Base-by-base conservation (phyloP, 345 rosid genomes). In the Brassica nigra region DNA sequence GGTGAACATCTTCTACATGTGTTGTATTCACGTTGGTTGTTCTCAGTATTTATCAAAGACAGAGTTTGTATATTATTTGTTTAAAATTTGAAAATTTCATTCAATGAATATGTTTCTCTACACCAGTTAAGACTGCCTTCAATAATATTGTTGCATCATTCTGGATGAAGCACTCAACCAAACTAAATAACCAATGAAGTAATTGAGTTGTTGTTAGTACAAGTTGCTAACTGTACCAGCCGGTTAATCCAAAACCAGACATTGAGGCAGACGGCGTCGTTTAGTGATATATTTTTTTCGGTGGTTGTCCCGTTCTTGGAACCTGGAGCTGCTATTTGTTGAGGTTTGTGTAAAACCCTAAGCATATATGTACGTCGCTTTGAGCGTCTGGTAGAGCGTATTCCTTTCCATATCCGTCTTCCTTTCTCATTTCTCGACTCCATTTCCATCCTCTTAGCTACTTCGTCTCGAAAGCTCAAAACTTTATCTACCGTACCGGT, bases 21-120 rank as follows among this genome's bases (percentile, higher is more conserved):
- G 18, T 68, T 79, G 70, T 79, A 79, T 47, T 23, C 28, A 55
- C 67, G 61, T 70, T 77, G 63, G 55, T 62, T 28, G 30, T 61
- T 36, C 44, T 64, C 28, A 18, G 18, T 57, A 1, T 23, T 67
- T 67, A 44, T 59, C 64, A 79, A 79, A 73, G 57, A 73, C 69
- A 66, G 82, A 73, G 64, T 73, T 73, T 67, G 78, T 79, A 79
- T 44, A 78, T 66, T 15, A 59, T 73, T 6, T 59, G 61, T 52
- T 66, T 75, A 37, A 66, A 75, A 66, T 18, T n/a, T 14, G 8
- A 18, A 36, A 20, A 0, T 57, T 66, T 37, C 44, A 28, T 59
- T 14, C 52, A 18, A 0, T 55, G 6, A 2, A 0, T 11, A 37
- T 18, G 75, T 33, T 55, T 30, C 73, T 70, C 49, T 70, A 16